These are phyloP conservation scores for Pseudocercospora eumusae DNA, from an alignment of 2,329 filamentous ascomycete species.

Conservation along the genomic window DNA sequence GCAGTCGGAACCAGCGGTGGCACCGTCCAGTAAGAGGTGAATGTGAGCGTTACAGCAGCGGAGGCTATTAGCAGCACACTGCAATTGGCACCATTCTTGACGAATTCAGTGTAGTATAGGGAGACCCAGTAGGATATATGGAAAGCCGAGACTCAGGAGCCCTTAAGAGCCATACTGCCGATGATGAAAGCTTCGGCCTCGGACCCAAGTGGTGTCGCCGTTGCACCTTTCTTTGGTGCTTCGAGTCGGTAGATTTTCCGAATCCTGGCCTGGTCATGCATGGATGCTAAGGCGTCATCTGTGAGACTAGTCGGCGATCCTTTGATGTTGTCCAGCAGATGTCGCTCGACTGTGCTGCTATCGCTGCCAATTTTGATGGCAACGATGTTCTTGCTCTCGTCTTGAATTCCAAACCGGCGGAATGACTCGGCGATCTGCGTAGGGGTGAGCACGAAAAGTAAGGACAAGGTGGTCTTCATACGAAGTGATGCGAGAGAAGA, in stretches of 20 bases:
- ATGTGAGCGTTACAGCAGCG: slow-evolving; percentile 14
- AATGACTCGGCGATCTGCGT: slow-evolving; percentile 86
- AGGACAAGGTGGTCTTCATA: slow-evolving; percentile 17
- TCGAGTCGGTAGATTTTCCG: slow-evolving; percentile 87
- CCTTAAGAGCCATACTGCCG: slow-evolving; percentile 76
- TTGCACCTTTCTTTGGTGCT: slow-evolving; percentile 43
- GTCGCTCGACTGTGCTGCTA: slow-evolving; percentile 49
- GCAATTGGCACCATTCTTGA: slow-evolving; percentile 1
- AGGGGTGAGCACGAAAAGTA: slow-evolving; percentile 12
- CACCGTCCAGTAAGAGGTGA: slow-evolving; percentile 33
- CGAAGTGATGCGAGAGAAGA: not conserved
- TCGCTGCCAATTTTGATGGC: slow-evolving; percentile 72
- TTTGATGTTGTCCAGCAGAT: slow-evolving; percentile 63
- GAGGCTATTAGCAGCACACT: slow-evolving; percentile 11
- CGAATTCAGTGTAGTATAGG: not conserved
- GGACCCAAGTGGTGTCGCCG: slow-evolving; percentile 21
- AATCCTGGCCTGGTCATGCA: slow-evolving; percentile 68
- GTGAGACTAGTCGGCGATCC: slow-evolving; percentile 62
- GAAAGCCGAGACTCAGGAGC: slow-evolving; percentile 44
- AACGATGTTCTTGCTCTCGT: slow-evolving; percentile 70
- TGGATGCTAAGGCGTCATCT: slow-evolving; percentile 61
- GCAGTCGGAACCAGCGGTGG: slow-evolving; percentile 37
- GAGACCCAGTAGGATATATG: not conserved
- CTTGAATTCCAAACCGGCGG: slow-evolving; percentile 77
- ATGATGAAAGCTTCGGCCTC: slow-evolving; percentile 71